Evolutionary conservation across 2,329 filamentous ascomycete species (phyloP), one percentile per base, ranked within the genome.

Genomic region (Kalaharituber pfeilii): DNA sequence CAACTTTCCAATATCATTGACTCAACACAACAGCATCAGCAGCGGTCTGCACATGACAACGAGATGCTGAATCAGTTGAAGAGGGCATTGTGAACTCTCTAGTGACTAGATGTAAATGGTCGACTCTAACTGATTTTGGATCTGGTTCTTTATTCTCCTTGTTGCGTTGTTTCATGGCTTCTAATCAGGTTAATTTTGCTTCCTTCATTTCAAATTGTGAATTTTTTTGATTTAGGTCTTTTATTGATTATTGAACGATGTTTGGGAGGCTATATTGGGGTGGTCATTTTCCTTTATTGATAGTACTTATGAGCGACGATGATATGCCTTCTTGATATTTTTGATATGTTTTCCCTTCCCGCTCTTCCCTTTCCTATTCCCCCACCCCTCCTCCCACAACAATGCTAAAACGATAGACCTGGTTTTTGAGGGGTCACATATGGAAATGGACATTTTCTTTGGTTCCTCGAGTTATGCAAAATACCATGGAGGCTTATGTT

Each of bases 1-100:
- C 60, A 62, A 44, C 59, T 64, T 39, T 56, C 56, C 22, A 62
- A 62, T 45, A 33, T 64, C 22, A 63, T 64, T 49, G 62, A 62
- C 53, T 60, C 58, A 13, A 60, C 52, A 27, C 55, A 54, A 8
- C 54, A 56, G 22, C 56, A 55, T 42, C 51, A 20, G 22, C 50
- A 50, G n/a, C 52, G 62, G 36, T 60, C 62, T 51, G 59, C 59
- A 51, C 55, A 61, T 26, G 62, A 64, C 57, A 56, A 58, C 33
- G 58, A 62, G 44, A 63, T 64, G 62, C 53, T 64, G 27, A 62
- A 62, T 50, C 62, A 60, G 24, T 55, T 64, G 28, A 63, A 61
- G 47, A 60, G 58, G 49, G 60, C 59, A 53, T 58, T 60, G 51
- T 62, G 62, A 60, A 18, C 13, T 4, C 20, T 39, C 8, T 18